These are phyloP conservation scores for Polygonum maritimum DNA, from an alignment of 148 eudicot genomes.

Conservation along the genomic window DNA sequence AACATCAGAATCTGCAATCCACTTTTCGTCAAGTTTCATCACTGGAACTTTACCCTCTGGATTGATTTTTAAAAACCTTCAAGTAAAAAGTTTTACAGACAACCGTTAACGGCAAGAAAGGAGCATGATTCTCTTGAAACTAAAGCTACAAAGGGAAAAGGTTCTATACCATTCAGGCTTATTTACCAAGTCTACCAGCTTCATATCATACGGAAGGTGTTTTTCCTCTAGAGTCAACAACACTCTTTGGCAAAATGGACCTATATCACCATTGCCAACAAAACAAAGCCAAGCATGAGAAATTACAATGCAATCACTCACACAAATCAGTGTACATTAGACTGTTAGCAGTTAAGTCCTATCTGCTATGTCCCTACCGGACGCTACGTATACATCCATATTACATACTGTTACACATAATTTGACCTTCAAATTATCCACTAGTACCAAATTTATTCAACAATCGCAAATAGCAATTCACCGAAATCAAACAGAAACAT, in stretches of 20 bases:
- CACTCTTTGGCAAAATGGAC: slow-evolving; percentile 85
- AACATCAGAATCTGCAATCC: slow-evolving; percentile 94
- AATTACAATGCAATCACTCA: neutral
- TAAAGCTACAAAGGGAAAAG: neutral
- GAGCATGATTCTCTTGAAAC: neutral
- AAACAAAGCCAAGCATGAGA: neutral
- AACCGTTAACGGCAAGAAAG: neutral
- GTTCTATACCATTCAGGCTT: slow-evolving; percentile 72
- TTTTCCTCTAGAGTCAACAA: slow-evolving; percentile 87
- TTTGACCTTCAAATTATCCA: neutral
- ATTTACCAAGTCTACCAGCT: slow-evolving; percentile 59
- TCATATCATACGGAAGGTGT: slow-evolving; percentile 72
- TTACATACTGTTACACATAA: neutral
- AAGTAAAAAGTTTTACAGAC: neutral
- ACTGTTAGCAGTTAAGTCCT: neutral
- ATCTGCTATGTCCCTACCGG: neutral
- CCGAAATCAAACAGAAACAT: neutral
- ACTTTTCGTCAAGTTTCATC: slow-evolving; percentile 72
- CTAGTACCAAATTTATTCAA: neutral
- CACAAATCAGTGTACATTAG: neutral
- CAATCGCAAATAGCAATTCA: neutral
- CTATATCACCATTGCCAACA: slow-evolving; percentile 20
- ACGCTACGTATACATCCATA: too few relatives aligned
- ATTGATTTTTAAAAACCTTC: slow-evolving; percentile 65
- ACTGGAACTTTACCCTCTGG: slow-evolving; percentile 96